Conservation (phyloP, 208 protist genomes). For the Crithidia bombi region DNA sequence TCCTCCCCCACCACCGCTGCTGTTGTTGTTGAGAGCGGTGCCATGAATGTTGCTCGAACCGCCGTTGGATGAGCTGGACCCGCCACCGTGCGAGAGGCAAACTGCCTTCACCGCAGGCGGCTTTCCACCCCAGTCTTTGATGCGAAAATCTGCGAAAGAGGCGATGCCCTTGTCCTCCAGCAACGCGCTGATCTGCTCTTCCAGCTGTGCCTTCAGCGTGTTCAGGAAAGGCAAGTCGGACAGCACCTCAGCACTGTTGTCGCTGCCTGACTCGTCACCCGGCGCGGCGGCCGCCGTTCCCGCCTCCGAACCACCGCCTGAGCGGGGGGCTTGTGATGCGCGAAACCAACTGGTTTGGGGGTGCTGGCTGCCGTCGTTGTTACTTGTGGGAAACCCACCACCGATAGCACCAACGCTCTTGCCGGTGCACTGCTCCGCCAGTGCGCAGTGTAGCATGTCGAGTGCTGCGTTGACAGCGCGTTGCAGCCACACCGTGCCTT, state of each 20-base stretch:
- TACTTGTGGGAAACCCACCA: background rate
- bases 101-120: slow-evolving; percentile 68
- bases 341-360: background rate
- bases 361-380: slow-evolving; percentile 6
- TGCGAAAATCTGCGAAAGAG: slow-evolving; percentile 60
- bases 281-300: background rate
- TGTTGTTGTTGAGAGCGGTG: background rate
- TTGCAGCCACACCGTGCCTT: slow-evolving; percentile 79
- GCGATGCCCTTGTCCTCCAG: slow-evolving; percentile 86
- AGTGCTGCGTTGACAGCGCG: slow-evolving; percentile 60
- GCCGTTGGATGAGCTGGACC: background rate
- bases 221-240: slow-evolving; percentile 32
- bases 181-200: slow-evolving; percentile 77
- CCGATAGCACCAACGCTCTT: slow-evolving; percentile 1
- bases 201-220: slow-evolving; percentile 46
- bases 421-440: slow-evolving; percentile 29
- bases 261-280: slow-evolving; percentile 18
- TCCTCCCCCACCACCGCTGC: background rate
- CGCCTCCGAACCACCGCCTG: background rate
- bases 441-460: slow-evolving; percentile 55
- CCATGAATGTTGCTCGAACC: background rate
- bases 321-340: too few relatives aligned
- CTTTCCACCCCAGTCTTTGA: slow-evolving; percentile 64
- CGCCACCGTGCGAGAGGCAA: slow-evolving; percentile 42
- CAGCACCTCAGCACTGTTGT: slow-evolving; percentile 14